phyloP scores from a whole-genome alignment of 2,329 filamentous ascomycete species.

The Xylaria sp. region DNA sequence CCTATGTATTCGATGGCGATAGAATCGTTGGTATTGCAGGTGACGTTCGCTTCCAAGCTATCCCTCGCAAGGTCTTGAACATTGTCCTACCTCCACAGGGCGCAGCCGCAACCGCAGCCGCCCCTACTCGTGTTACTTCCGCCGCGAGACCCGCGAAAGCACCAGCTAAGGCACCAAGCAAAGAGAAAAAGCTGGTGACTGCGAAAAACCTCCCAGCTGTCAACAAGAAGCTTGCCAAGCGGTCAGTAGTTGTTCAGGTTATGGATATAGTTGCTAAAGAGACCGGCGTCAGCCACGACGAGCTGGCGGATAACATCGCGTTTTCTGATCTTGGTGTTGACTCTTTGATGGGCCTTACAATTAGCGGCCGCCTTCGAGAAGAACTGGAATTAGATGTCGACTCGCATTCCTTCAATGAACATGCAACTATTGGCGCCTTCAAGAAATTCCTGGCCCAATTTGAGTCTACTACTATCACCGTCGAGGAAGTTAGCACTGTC shows the following conservation, averaged over 20 bases:
- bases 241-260: slow-evolving; percentile 51
- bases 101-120: slow-evolving; percentile 47
- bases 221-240: slow-evolving; percentile 56
- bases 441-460: slow-evolving; percentile 51
- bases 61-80: slow-evolving; percentile 70
- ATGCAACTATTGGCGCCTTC: slow-evolving; percentile 60
- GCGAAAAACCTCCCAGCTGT: slow-evolving; percentile 54
- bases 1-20: slow-evolving; percentile 60
- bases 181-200: slow-evolving; percentile 54
- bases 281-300: slow-evolving; percentile 59
- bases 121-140: slow-evolving; percentile 43
- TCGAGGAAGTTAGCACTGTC: slow-evolving; percentile 45
- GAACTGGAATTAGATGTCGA: slow-evolving; percentile 62
- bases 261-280: slow-evolving; percentile 63
- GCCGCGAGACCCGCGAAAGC: slow-evolving; percentile 46
- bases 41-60: slow-evolving; percentile 70
- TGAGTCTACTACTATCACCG: slow-evolving; percentile 40
- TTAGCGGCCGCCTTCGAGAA: slow-evolving; percentile 62
- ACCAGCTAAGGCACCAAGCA: slow-evolving; percentile 25
- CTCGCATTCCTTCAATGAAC: slow-evolving; percentile 59
- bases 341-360: slow-evolving; percentile 65
- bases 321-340: slow-evolving; percentile 66
- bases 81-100: slow-evolving; percentile 68
- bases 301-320: slow-evolving; percentile 61
- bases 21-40: slow-evolving; percentile 54